Percentiles rank a stretch among this genome's conserved stretches.
These are phyloP conservation scores for Dujonia santamariae DNA, from an alignment of 1,139 yeast species.

Conservation along the genomic window DNA sequence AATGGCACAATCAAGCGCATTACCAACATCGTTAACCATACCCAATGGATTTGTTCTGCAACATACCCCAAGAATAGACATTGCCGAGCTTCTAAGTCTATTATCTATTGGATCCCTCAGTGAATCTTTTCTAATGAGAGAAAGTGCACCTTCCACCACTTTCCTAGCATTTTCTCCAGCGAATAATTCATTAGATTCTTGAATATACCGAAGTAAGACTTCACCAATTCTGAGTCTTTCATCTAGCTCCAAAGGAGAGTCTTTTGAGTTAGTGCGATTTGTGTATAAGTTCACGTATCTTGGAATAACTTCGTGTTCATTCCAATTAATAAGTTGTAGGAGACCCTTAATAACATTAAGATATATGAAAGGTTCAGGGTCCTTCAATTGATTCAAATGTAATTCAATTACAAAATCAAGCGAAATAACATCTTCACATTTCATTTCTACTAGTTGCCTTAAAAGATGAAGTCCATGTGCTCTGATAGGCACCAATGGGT, in stretches of 20 bases:
- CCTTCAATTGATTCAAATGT: conserved; percentile 64
- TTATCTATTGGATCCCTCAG: conserved; percentile 43
- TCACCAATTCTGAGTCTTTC: conserved; percentile 77
- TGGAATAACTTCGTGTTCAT: conserved; percentile 37
- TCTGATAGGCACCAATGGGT: conserved; percentile 77
- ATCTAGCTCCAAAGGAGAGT: conserved; percentile 44
- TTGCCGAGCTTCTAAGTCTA: conserved; percentile 75
- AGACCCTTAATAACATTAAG: conserved; percentile 80
- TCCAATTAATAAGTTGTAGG: conserved; percentile 50
- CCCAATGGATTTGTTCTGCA: conserved; percentile 62
- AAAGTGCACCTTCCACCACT: conserved; percentile 32
- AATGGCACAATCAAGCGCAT: conserved; percentile 69
- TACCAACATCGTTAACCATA: conserved; percentile 42
- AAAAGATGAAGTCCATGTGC: conserved; percentile 80
- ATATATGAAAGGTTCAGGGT: conserved; percentile 84
- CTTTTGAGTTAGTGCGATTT: conserved; percentile 16
- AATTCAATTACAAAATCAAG: conserved; percentile 55
- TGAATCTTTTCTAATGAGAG: conserved; percentile 31
- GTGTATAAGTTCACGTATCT: conserved; percentile 42
- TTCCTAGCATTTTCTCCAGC: conserved; percentile 32
- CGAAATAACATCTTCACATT: conserved; percentile 46
- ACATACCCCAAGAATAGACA: conserved; percentile 73
- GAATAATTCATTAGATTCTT: conserved; percentile 44
- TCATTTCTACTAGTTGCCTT: conserved; percentile 51
- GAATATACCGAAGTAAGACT: conserved; percentile 62